Conservation (phyloP, 148 eudicot species). For the Rhododendron molle region DNA sequence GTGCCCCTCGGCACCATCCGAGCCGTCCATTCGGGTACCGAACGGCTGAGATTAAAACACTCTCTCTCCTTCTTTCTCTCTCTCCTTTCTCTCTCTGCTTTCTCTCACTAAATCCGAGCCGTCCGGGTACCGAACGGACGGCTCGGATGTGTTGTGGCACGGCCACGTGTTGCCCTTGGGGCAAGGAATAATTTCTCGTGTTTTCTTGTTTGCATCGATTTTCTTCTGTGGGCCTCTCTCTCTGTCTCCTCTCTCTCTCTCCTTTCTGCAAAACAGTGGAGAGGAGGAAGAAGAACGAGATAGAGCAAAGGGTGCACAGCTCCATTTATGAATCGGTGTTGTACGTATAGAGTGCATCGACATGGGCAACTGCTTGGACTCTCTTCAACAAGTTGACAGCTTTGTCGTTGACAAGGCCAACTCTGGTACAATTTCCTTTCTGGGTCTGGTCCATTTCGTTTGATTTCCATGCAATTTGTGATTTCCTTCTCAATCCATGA, state of each 20-base stretch:
- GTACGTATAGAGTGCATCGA: neutral
- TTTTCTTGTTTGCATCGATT: neutral
- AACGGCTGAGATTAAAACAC: no score
- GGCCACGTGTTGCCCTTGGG: no score
- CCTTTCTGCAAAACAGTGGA: neutral
- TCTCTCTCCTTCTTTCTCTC: no score
- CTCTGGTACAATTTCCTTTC: conserved; percentile 7
- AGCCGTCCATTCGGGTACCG: no score
- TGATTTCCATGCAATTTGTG: neutral
- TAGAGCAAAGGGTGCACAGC: neutral
- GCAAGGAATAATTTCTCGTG: no score
- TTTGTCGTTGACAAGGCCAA: neutral
- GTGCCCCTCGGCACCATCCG: no score
- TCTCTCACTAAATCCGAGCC: no score
- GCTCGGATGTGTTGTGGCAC: no score
- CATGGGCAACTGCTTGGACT: conserved; percentile 17
- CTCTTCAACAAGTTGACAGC: conserved; percentile 4
- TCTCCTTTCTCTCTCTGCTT: no score
- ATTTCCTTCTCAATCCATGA: neutral
- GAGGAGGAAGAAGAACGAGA: neutral
- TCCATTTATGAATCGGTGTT: neutral
- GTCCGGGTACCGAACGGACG: no score
- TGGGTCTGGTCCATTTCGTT: neutral
- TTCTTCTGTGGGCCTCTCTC: neutral
- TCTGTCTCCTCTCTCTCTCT: neutral